These are phyloP conservation scores for Sclerotinia trifoliorum DNA, from an alignment of 2,329 filamentous ascomycete genomes.

Conservation along the genomic window DNA sequence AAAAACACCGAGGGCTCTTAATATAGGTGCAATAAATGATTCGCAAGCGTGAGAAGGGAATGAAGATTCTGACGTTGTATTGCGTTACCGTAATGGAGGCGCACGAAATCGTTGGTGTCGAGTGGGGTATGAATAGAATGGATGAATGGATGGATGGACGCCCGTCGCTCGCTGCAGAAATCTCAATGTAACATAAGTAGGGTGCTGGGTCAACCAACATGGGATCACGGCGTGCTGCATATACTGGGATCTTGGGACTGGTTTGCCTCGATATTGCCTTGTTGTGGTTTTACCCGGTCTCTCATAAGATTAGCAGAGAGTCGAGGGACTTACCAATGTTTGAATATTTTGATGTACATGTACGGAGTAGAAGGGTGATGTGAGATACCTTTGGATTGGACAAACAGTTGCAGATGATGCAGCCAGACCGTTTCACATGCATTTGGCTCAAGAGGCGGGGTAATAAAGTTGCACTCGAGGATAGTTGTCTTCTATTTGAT, in stretches of 20 bases:
- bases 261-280: slow-evolving; percentile 8
- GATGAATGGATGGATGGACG: not conserved
- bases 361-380: slow-evolving; percentile 3
- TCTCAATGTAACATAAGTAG: slow-evolving; percentile 15
- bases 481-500: not conserved
- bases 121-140: slow-evolving; percentile 6
- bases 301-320: not conserved
- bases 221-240: slow-evolving; percentile 13
- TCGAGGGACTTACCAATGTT: slow-evolving; percentile 1
- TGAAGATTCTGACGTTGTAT: slow-evolving; percentile 9
- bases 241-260: slow-evolving; percentile 18
- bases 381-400: slow-evolving; percentile 15
- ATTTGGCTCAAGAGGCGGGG: slow-evolving; percentile 17
- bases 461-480: slow-evolving; percentile 10
- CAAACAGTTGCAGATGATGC: slow-evolving; percentile 23
- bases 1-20: not conserved
- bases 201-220: slow-evolving; percentile 13
- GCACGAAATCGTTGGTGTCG: slow-evolving; percentile 3
- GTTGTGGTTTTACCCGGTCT: slow-evolving; percentile 1
- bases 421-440: slow-evolving; percentile 24
- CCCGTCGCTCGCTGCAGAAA: slow-evolving; percentile 17
- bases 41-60: not conserved
- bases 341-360: slow-evolving; percentile 3
- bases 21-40: not conserved
- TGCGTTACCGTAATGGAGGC: slow-evolving; percentile 11